Conservation (phyloP, 768 basidiomycete species). For the Phanerodontia chrysosporium region DNA sequence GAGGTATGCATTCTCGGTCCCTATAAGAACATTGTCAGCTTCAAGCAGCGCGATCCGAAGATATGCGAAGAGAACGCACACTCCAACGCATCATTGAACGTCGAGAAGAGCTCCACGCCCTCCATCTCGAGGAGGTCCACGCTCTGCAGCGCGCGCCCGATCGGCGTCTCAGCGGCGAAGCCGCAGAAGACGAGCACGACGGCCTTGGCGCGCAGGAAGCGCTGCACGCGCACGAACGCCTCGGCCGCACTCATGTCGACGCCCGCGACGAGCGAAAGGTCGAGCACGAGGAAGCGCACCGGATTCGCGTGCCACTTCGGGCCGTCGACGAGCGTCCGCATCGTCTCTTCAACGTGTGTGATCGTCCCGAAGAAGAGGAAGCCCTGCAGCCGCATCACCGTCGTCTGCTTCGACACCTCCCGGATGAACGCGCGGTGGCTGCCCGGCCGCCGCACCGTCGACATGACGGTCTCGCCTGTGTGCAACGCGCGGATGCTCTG, state of each 20-base stretch:
- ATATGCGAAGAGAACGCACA: no score
- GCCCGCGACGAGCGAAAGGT: constrained; percentile 80
- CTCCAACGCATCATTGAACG: constrained; percentile 88
- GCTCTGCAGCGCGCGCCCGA: constrained; percentile 69
- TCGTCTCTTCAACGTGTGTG: constrained; percentile 80
- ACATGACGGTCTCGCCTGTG: constrained; percentile 80
- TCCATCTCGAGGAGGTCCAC: constrained; percentile 78
- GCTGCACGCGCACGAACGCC: constrained; percentile 88
- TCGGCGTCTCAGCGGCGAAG: constrained; percentile 52
- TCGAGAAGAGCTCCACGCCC: constrained; percentile 77
- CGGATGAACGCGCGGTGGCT: constrained; percentile 86
- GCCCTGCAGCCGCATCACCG: constrained; percentile 82
- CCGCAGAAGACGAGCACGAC: constrained; percentile 91
- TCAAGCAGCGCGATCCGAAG: constrained; percentile 1
- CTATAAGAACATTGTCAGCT: constrained; percentile 33
- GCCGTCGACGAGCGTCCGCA: constrained; percentile 68
- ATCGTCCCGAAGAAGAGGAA: constrained; percentile 96
- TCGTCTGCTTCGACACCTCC: constrained; percentile 90
- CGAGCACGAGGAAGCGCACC: constrained; percentile 86
- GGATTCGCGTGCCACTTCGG: constrained; percentile 70
- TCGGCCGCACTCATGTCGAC: constrained; percentile 95
- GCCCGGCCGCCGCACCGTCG: constrained; percentile 86
- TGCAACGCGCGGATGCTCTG: constrained; percentile 80
- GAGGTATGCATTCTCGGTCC: constrained; percentile 94
- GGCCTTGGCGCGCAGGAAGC: constrained; percentile 68